Base-by-base conservation (phyloP, 179 eudicot genomes). In the Heliamphora pulchella region DNA sequence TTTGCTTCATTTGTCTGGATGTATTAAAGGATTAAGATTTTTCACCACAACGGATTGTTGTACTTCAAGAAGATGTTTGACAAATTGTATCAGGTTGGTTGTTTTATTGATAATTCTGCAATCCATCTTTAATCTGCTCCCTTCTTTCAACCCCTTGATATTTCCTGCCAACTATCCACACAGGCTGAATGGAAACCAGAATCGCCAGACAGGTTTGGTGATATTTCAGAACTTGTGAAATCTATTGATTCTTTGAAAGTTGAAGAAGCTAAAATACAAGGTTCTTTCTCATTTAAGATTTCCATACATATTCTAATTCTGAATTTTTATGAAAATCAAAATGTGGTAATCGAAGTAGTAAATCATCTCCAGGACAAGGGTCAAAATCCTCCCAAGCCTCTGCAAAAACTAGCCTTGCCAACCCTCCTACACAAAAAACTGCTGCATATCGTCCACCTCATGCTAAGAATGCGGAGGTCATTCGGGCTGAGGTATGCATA, bases 101-200 rank as follows among this genome's bases (percentile, higher is more conserved):
- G n/a, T 72, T 81, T 75, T 6, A 57, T n/a, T 50, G 53, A 18
- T 57, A 41, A 41, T 63, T 79, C 31, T 72, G 39, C 73, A 8
- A 39, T 64, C 68, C 48, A n/a, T 75, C 43, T 47, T 44, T 31
- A 47, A 17, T 18, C n/a, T 11, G 57, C 61, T 67, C 75, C 13
- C 64, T 78, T 79, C 55, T 31, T 68, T 75, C 64, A 74, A 58
- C 13, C 62, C 64, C 64, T 51, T 82, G 58, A 65, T 58, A 55
- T 63, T 13, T 11, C 54, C 54, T 80, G 74, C 81, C 59, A 41
- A 51, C 61, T 57, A 71, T 81, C 58, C 7, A n/a, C 59, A 51
- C 87, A 96, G 99, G 99, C 82, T 78, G 99, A 96, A 64, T 96
- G 99, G 99, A 96, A 90, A 86, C 96, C 98, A 71, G 97, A 96